Conservation (phyloP, 768 basidiomycete species). For the Pilatotrama ljubarskyi region DNA sequence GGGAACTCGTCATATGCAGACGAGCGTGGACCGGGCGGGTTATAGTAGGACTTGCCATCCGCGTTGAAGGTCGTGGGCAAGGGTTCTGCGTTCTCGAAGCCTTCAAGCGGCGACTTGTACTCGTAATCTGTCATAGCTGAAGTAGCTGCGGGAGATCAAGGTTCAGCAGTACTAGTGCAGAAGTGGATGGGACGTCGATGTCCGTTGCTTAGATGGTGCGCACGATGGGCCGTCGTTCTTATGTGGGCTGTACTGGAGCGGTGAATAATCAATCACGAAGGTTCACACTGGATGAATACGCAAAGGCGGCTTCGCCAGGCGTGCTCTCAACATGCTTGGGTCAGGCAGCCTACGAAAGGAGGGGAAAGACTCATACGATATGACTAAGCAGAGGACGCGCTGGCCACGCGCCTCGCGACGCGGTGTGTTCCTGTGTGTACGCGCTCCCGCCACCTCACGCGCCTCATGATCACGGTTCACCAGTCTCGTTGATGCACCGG, state of each 20-base stretch:
- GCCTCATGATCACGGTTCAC: too few species aligned
- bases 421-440: neutral
- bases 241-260: neutral
- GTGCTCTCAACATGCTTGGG: constrained; percentile 13
- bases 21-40: constrained; percentile 47
- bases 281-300: constrained; percentile 1
- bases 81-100: constrained; percentile 32
- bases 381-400: constrained; percentile 1
- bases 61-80: constrained; percentile 45
- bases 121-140: neutral
- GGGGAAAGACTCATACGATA: neutral
- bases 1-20: constrained; percentile 55
- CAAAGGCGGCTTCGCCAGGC: neutral
- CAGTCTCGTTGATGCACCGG: too few species aligned
- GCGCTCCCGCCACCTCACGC: neutral
- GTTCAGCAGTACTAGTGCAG: neutral
- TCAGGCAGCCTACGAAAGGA: neutral
- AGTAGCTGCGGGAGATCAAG: neutral
- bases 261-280: neutral
- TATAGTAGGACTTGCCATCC: constrained; percentile 58
- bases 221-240: neutral
- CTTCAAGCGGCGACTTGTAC: constrained; percentile 27
- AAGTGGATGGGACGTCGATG: neutral
- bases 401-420: neutral
- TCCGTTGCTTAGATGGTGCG: neutral